Evolutionary conservation across 2,329 filamentous ascomycete genomes (phyloP).

Genomic region (Alternaria gansuensis): DNA sequence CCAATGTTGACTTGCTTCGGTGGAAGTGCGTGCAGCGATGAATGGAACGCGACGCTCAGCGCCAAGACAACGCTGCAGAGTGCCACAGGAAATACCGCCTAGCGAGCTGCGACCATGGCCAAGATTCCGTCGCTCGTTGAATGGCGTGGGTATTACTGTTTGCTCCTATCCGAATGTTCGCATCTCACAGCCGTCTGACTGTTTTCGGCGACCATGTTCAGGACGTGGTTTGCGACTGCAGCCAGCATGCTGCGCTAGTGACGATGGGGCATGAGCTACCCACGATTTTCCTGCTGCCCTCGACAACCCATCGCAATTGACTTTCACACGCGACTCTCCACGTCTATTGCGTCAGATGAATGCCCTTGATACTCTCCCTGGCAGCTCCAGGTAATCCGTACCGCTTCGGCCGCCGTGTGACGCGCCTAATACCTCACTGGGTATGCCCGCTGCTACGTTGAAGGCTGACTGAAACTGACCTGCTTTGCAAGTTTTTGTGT

Average conservation of each 20-base stretch:
- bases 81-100: constrained; percentile 13
- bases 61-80: constrained; percentile 37
- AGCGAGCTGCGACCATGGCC: not conserved
- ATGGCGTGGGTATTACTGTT: not conserved
- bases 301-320: constrained; percentile 26
- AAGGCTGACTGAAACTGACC: constrained; percentile 8
- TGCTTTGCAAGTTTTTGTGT: constrained; percentile 6
- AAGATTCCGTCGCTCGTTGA: not conserved
- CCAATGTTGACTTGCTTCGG: constrained; percentile 32
- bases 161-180: not conserved
- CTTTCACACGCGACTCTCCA: constrained; percentile 19
- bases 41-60: constrained; percentile 31
- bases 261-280: constrained; percentile 23
- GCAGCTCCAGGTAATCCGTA: constrained; percentile 45
- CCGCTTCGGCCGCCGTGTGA: constrained; percentile 31
- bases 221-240: constrained; percentile 7
- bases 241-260: constrained; percentile 15
- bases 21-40: constrained; percentile 37
- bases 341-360: constrained; percentile 45
- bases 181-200: not conserved
- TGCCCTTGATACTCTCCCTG: constrained; percentile 47
- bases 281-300: constrained; percentile 22
- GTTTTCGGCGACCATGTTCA: constrained; percentile 4
- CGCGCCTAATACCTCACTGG: constrained; percentile 26
- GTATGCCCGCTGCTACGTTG: constrained; percentile 20